Conservation (phyloP, 306 rosid species). For the Corylus americana region DNA sequence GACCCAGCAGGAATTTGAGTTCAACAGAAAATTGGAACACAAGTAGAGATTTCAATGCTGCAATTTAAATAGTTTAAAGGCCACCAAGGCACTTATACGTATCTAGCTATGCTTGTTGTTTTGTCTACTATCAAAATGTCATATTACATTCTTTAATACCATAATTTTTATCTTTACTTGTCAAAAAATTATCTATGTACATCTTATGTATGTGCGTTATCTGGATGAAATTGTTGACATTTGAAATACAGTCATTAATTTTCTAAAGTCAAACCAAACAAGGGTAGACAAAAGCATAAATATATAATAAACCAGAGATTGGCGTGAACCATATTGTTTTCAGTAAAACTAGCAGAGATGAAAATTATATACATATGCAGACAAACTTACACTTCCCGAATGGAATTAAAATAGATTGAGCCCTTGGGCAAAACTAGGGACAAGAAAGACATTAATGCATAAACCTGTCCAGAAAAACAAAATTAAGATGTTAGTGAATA, state of each 20-base stretch:
- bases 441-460: conserved; percentile 91
- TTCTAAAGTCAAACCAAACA: conserved; percentile 6
- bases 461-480: conserved; percentile 58
- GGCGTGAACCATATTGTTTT: conserved; percentile 8
- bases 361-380: conserved; percentile 14
- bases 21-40: conserved; percentile 4
- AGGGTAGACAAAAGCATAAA: conserved; percentile 9
- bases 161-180: neutral
- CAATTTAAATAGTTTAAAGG: conserved; percentile 9
- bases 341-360: conserved; percentile 23
- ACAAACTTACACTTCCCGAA: conserved; percentile 91
- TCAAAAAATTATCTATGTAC: neutral
- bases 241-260: neutral
- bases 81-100: conserved; percentile 1
- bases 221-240: neutral
- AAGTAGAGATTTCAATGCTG: conserved; percentile 3
- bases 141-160: neutral
- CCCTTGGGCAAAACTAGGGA: conserved; percentile 72
- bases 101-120: conserved; percentile 10
- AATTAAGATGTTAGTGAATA: conserved; percentile 6
- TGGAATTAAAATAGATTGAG: conserved; percentile 86
- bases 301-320: conserved; percentile 10
- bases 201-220: neutral
- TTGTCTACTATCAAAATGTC: neutral
- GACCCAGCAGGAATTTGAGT: conserved; percentile 1